These are phyloP conservation scores for Drechmeria coniospora DNA, from an alignment of 2,329 filamentous ascomycete species.

Conservation along the genomic window DNA sequence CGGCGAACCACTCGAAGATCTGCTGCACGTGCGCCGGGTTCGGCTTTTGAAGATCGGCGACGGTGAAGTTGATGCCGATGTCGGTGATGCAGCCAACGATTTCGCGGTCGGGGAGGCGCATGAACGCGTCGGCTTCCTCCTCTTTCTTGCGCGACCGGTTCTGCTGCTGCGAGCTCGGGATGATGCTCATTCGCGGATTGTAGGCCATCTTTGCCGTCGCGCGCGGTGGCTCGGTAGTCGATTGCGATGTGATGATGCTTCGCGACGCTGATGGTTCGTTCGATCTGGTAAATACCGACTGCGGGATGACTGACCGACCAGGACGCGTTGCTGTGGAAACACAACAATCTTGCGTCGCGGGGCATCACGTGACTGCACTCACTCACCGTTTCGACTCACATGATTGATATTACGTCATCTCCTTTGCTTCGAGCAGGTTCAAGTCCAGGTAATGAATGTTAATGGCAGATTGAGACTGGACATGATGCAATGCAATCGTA, in stretches of 20 bases:
- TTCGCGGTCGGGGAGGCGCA: conserved; percentile 52
- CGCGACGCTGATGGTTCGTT: neutral
- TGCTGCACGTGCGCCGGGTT: conserved; percentile 91
- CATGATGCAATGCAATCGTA: no score
- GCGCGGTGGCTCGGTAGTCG: neutral
- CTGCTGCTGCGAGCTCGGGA: conserved; percentile 33
- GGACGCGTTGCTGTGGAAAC: conserved; percentile 6
- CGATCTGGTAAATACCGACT: no score
- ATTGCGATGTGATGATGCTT: neutral
- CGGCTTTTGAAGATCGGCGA: conserved; percentile 81
- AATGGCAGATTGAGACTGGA: no score
- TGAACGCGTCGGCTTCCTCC: conserved; percentile 43
- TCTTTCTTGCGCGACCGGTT: conserved; percentile 42
- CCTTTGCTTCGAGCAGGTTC: no score
- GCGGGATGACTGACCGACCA: no score
- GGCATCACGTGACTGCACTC: neutral
- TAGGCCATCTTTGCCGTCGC: conserved; percentile 31
- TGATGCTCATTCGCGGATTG: conserved; percentile 45
- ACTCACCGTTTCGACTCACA: neutral
- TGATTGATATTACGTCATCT: no score
- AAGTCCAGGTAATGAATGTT: no score
- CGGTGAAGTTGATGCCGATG: conserved; percentile 78
- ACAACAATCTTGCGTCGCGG: neutral
- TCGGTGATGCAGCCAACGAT: conserved; percentile 96
- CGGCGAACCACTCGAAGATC: conserved; percentile 96